Evolutionary conservation across 129 eudicot genomes (phyloP).

Genomic region (Deinandra increscens): DNA sequence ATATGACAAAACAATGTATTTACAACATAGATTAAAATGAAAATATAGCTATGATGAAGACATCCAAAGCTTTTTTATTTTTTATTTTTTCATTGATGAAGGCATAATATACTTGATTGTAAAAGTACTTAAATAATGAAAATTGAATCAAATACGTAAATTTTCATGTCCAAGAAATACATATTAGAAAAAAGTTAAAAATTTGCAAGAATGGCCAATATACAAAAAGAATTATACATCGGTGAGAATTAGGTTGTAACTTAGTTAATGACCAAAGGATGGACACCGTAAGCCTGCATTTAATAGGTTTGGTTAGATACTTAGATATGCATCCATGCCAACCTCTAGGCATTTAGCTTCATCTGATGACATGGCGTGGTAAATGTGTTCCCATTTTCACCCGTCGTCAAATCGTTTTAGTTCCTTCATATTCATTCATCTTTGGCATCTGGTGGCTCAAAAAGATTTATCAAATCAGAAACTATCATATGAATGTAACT

Average conservation of each 20-base stretch:
- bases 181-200: no score
- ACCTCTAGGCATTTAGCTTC: conserved; percentile 93
- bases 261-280: conserved; percentile 78
- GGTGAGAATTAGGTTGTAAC: conserved; percentile 35
- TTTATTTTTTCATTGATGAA: no score
- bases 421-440: conserved; percentile 99
- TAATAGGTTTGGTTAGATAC: conserved; percentile 95
- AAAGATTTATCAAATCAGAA: conserved; percentile 10
- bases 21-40: no score
- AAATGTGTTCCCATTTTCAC: conserved; percentile 48
- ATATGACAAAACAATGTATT: no score
- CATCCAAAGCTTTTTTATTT: no score
- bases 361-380: conserved; percentile 96
- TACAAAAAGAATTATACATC: no score
- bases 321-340: conserved; percentile 98
- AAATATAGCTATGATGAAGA: no score
- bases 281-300: conserved; percentile 85
- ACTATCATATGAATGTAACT: not conserved
- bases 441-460: conserved; percentile 75
- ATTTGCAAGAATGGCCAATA: no score
- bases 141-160: no score
- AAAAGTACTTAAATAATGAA: no score
- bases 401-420: conserved; percentile 77
- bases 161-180: no score
- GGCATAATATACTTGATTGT: no score